phyloP scores from a whole-genome alignment of 1,139 yeast species.

The Suhomyces ambrosiae region DNA sequence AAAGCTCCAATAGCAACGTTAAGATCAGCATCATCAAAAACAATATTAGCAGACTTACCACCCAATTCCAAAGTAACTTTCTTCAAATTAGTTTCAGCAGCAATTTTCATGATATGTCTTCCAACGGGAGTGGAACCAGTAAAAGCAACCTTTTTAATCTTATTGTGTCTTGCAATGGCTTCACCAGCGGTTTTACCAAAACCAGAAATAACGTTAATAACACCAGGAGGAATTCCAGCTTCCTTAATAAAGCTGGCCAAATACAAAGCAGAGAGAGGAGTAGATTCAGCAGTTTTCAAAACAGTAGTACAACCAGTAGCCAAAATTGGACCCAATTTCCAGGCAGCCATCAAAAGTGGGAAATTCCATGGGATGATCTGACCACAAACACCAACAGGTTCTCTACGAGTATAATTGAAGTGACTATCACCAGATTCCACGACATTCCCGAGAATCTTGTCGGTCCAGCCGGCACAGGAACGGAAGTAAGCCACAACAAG shows the following conservation, averaged over 20 bases:
- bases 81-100: constrained; percentile 35
- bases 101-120: constrained; percentile 34
- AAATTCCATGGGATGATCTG: constrained; percentile 45
- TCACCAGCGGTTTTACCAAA: constrained; percentile 35
- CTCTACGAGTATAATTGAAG: constrained; percentile 31
- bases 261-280: constrained; percentile 38
- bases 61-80: constrained; percentile 40
- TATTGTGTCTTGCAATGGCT: constrained; percentile 34
- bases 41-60: constrained; percentile 37
- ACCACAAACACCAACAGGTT: constrained; percentile 42
- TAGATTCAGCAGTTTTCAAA: constrained; percentile 37
- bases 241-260: constrained; percentile 33
- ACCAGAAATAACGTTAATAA: constrained; percentile 36
- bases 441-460: constrained; percentile 27
- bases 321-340: constrained; percentile 41
- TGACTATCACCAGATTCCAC: constrained; percentile 28
- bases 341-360: constrained; percentile 39
- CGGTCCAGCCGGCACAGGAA: constrained; percentile 32
- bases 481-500: constrained; percentile 25
- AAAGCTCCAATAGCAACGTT: constrained; percentile 58
- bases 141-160: constrained; percentile 37
- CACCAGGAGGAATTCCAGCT: constrained; percentile 37
- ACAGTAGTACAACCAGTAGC: constrained; percentile 39
- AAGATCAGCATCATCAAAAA: constrained; percentile 34
- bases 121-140: constrained; percentile 43